Percentiles rank a stretch among this genome's conserved stretches.
Evolutionary conservation across 306 rosid species (phyloP).

Genomic region (Ochetophila trinervis): DNA sequence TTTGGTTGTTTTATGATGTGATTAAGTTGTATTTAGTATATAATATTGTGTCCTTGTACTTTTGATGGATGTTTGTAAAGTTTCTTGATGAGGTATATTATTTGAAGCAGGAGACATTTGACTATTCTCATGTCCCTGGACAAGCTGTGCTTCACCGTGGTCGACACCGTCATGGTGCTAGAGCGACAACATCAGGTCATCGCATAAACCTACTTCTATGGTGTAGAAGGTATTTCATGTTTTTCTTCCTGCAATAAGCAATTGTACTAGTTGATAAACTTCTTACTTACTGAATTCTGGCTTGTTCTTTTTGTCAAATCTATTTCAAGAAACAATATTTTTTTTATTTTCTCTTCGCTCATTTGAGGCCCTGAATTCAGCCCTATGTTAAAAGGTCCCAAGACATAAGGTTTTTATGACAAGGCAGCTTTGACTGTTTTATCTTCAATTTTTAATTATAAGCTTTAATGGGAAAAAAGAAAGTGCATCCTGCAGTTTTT

Average conservation of each 20-base stretch:
- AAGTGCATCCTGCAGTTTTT: too few relatives aligned
- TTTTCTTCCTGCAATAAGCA: conserved; percentile 13
- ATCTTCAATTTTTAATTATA: too few relatives aligned
- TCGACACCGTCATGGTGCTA: conserved; percentile 84
- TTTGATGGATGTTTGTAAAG: conserved; percentile 7
- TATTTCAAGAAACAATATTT: too few relatives aligned
- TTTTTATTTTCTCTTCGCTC: too few relatives aligned
- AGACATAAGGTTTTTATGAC: too few relatives aligned
- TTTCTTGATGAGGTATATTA: conserved; percentile 37
- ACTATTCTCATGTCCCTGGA: conserved; percentile 77
- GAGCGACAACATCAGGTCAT: conserved; percentile 75
- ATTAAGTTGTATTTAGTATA: conserved; percentile 22
- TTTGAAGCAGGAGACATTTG: conserved; percentile 70
- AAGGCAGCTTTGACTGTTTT: too few relatives aligned
- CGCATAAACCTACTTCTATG: conserved; percentile 73
- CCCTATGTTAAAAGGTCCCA: too few relatives aligned
- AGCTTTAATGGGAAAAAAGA: too few relatives aligned
- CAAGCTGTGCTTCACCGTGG: conserved; percentile 82
- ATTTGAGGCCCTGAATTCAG: too few relatives aligned
- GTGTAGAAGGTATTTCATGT: conserved; percentile 78
- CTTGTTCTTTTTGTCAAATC: not conserved
- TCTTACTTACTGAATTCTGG: not conserved
- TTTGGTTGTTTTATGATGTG: conserved; percentile 13
- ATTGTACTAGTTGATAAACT: not conserved
- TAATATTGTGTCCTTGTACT: conserved; percentile 10